Evolutionary conservation across 2,329 filamentous ascomycete species (phyloP).

Genomic region (Fusarium verrucosum): DNA sequence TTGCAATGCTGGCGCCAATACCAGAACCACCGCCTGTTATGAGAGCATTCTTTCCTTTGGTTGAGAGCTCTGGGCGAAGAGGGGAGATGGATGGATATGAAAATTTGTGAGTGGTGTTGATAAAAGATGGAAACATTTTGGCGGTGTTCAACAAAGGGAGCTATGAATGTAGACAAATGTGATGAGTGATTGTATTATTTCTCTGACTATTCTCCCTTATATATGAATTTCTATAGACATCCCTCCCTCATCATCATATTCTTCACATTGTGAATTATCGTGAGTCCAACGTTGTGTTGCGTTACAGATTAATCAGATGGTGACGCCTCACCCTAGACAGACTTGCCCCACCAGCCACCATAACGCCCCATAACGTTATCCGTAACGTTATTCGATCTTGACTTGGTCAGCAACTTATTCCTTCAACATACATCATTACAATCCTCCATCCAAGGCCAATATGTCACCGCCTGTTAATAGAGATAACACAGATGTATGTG

Average conservation of each 20-base stretch:
- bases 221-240: neutral
- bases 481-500: slow-evolving; percentile 28
- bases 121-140: slow-evolving; percentile 21
- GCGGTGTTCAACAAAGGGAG: too few relatives aligned
- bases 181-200: neutral
- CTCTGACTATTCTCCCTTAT: fast-evolving
- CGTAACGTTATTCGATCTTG: slow-evolving; percentile 20
- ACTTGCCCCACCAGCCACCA: slow-evolving; percentile 15
- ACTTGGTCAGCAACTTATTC: slow-evolving; percentile 19
- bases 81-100: slow-evolving; percentile 49
- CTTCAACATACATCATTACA: slow-evolving; percentile 3
- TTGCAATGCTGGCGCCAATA: slow-evolving; percentile 70
- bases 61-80: slow-evolving; percentile 48
- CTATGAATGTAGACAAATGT: neutral
- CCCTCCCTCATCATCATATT: neutral
- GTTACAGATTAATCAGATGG: slow-evolving; percentile 10
- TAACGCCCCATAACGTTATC: slow-evolving; percentile 28
- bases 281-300: slow-evolving; percentile 17
- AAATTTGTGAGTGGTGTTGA: slow-evolving; percentile 28
- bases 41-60: slow-evolving; percentile 61
- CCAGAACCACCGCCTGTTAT: slow-evolving; percentile 72
- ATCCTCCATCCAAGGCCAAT: neutral
- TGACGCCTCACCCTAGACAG: neutral
- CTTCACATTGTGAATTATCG: too few relatives aligned
- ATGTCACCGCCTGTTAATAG: slow-evolving; percentile 31